phyloP scores from a whole-genome alignment of 805 yeast genomes.

The Nakazawaea ishiwadae region DNA sequence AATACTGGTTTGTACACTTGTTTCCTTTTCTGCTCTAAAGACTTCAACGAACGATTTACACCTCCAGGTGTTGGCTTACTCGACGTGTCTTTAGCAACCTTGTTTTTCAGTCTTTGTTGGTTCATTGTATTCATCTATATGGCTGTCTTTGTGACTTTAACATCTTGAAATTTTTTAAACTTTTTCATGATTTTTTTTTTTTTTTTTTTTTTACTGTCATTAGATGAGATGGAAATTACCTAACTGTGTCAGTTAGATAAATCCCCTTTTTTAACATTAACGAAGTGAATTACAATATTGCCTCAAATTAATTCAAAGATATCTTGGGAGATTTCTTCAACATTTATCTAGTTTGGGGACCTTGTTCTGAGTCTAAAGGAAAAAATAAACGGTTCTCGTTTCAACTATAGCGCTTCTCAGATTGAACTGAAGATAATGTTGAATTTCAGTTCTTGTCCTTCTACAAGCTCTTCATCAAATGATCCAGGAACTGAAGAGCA shows the following conservation, averaged over 20 bases:
- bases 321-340: too few relatives aligned
- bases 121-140: slow-evolving; percentile 1
- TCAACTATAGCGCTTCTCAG: not conserved
- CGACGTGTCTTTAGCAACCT: not conserved
- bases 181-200: too few relatives aligned
- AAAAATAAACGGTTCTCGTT: not conserved
- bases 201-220: too few relatives aligned
- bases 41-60: slow-evolving; percentile 35
- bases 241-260: too few relatives aligned
- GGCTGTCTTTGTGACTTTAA: too few relatives aligned
- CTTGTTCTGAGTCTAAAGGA: not conserved
- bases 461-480: slow-evolving; percentile 11
- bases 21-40: slow-evolving; percentile 42
- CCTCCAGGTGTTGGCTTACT: not conserved
- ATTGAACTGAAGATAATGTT: not conserved
- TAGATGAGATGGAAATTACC: too few relatives aligned
- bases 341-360: too few relatives aligned
- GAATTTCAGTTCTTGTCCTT: slow-evolving; percentile 8
- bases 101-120: not conserved
- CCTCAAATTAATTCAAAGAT: too few relatives aligned
- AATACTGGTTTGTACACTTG: slow-evolving; percentile 62
- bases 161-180: too few relatives aligned
- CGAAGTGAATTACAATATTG: too few relatives aligned
- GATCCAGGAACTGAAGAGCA: slow-evolving; percentile 8
- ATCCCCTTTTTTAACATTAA: too few relatives aligned